phyloP scores from a whole-genome alignment of 2,329 filamentous ascomycete species.

The Fusarium sarcochroum region DNA sequence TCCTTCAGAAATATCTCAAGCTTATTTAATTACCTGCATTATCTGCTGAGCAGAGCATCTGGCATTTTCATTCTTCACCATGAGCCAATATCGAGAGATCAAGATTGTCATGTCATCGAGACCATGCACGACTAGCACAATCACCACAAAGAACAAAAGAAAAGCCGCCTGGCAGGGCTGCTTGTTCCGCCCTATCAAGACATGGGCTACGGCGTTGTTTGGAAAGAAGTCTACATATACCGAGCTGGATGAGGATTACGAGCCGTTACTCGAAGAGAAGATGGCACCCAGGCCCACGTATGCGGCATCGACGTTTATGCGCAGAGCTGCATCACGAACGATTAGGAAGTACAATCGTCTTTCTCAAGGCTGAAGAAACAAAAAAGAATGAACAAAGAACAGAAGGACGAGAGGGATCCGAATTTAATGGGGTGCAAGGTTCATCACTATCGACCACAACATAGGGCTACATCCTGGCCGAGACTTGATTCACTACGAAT shows the following conservation, averaged over 20 bases:
- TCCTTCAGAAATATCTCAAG: background rate
- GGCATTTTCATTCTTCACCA: constrained; percentile 7
- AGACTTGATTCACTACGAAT: background rate
- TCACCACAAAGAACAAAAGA: background rate
- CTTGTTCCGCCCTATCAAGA: constrained; percentile 31
- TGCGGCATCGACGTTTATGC: constrained; percentile 58
- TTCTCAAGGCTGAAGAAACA: background rate
- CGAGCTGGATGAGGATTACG: constrained; percentile 37
- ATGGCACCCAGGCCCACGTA: constrained; percentile 54
- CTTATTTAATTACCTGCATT: background rate
- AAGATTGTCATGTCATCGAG: constrained; percentile 34
- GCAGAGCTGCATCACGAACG: constrained; percentile 57
- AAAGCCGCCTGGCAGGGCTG: constrained; percentile 26
- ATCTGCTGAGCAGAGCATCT: constrained; percentile 21
- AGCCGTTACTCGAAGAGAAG: constrained; percentile 42
- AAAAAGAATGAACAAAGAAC: too few relatives aligned
- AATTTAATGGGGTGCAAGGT: background rate
- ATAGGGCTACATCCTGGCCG: background rate
- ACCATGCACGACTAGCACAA: background rate
- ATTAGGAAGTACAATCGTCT: constrained; percentile 56
- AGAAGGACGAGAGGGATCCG: background rate
- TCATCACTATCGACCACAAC: too few relatives aligned
- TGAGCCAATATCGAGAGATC: constrained; percentile 33
- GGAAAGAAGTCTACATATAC: constrained; percentile 3
- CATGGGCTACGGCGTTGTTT: constrained; percentile 19